Percentiles rank a stretch among this genome's conserved stretches.
Conservation (phyloP, 306 rosid species). For the Vigna nakashimae region DNA sequence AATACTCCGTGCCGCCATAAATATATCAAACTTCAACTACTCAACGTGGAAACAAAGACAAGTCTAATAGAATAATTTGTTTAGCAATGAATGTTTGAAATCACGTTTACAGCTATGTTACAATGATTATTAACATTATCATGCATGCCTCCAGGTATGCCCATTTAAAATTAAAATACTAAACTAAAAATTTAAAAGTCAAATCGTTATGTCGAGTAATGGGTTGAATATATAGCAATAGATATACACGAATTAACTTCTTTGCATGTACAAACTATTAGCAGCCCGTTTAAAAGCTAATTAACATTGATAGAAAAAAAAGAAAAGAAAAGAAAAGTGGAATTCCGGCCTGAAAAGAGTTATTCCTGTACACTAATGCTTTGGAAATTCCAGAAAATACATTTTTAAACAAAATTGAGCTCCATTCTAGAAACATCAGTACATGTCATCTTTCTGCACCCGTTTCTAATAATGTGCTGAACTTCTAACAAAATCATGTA, state of each 20-base stretch:
- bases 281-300: slow-evolving; percentile 17
- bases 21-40: background rate
- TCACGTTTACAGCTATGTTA: background rate
- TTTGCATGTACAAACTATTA: background rate
- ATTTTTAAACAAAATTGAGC: slow-evolving; percentile 30
- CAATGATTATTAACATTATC: background rate
- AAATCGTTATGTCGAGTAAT: background rate
- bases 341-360: slow-evolving; percentile 39
- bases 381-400: slow-evolving; percentile 27
- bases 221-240: background rate
- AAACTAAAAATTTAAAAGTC: background rate
- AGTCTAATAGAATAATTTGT: background rate
- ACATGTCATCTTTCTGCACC: slow-evolving; percentile 1
- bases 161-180: background rate
- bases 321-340: background rate
- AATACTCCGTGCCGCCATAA: background rate
- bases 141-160: background rate
- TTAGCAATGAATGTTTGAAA: background rate
- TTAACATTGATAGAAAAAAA: slow-evolving; percentile 19
- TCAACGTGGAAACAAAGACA: background rate
- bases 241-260: background rate
- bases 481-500: slow-evolving; percentile 21
- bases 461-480: slow-evolving; percentile 8
- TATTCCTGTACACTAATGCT: slow-evolving; percentile 33
- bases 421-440: background rate